Evolutionary conservation across 305 asterid genomes (phyloP).

Genomic region (Fraxinus ornus): DNA sequence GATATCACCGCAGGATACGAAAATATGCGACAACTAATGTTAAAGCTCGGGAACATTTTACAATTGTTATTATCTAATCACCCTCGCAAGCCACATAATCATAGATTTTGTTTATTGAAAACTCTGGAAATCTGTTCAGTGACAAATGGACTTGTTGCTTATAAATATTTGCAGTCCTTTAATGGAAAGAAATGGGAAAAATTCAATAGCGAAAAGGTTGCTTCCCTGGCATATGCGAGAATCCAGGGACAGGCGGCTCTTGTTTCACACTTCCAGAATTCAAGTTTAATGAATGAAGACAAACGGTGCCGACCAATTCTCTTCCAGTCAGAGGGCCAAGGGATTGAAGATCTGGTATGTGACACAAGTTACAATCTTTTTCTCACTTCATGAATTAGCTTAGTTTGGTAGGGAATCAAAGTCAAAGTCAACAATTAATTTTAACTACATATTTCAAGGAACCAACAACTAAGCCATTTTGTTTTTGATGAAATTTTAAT

Average conservation of each 20-base stretch:
- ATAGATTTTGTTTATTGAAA: neutral
- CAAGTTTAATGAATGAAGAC: conserved; percentile 94
- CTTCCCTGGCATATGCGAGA: conserved; percentile 82
- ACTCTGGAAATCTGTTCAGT: neutral
- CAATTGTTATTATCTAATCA: neutral
- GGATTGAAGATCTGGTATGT: conserved; percentile 59
- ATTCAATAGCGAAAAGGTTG: conserved; percentile 88
- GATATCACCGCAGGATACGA: neutral
- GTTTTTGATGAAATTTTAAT: too few relatives aligned
- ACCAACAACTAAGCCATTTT: too few relatives aligned
- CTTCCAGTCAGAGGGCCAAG: conserved; percentile 76
- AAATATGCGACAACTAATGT: neutral
- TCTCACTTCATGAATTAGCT: neutral
- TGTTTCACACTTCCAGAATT: conserved; percentile 83
- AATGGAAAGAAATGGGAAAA: conserved; percentile 97
- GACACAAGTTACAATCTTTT: neutral
- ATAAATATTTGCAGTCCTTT: conserved; percentile 48
- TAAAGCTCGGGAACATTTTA: neutral
- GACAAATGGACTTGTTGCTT: neutral
- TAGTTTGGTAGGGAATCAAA: neutral
- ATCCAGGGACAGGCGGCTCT: conserved; percentile 78
- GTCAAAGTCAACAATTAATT: neutral
- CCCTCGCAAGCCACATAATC: neutral
- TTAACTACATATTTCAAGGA: neutral
- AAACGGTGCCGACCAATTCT: conserved; percentile 85